These are phyloP conservation scores for Batrachochytrium dendrobatidis DNA, from an alignment of 371 early-diverging fungal genomes.

Conservation along the genomic window DNA sequence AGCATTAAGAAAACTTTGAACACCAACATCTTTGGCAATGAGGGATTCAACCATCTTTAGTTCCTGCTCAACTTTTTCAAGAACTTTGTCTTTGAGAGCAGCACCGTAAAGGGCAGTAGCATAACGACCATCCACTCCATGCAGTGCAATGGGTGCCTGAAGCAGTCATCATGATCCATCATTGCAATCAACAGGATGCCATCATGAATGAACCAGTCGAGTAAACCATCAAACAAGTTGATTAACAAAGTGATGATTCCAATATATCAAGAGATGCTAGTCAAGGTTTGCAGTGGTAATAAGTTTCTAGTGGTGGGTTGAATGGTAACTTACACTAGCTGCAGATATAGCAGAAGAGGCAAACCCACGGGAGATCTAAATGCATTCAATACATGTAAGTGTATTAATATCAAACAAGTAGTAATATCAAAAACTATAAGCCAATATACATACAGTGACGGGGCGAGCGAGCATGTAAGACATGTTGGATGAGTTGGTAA, in stretches of 20 bases:
- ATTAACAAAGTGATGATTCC: neutral
- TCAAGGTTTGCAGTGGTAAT: neutral
- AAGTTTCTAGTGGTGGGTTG: neutral
- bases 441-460: too few species aligned
- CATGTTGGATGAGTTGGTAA: too few species aligned
- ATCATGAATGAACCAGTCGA: too few species aligned
- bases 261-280: neutral
- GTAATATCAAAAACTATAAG: too few species aligned
- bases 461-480: too few species aligned
- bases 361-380: neutral
- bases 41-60: conserved; percentile 58
- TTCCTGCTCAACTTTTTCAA: conserved; percentile 83
- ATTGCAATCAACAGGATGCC: too few species aligned
- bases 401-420: too few species aligned
- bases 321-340: neutral
- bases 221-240: too few species aligned
- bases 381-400: too few species aligned
- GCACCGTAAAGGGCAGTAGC: conserved; percentile 95
- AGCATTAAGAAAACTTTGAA: conserved; percentile 73
- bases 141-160: conserved; percentile 75
- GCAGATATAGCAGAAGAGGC: neutral
- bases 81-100: conserved; percentile 73
- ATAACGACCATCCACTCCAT: conserved; percentile 95
- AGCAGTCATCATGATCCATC: neutral
- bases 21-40: conserved; percentile 64